A percentile compares a stretch with the other conserved stretches of the same genome.
phyloP scores from a whole-genome alignment of 2,329 filamentous ascomycete genomes.

The Fusarium nisikadoi region DNA sequence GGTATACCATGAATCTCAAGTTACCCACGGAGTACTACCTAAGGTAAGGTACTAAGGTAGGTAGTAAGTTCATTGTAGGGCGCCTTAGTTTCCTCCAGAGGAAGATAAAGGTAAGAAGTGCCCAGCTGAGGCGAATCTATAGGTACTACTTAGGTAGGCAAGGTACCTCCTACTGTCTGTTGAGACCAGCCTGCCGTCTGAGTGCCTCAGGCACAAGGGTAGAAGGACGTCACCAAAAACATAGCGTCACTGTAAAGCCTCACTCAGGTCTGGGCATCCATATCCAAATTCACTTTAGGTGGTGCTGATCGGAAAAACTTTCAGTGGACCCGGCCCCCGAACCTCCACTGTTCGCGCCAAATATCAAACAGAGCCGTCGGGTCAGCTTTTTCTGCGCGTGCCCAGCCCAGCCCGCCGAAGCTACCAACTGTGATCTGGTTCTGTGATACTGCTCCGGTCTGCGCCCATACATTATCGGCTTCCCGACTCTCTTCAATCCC shows the following conservation, averaged over 20 bases:
- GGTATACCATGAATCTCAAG: background rate
- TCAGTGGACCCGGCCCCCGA: slow-evolving; percentile 40
- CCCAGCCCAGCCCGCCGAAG: slow-evolving; percentile 46
- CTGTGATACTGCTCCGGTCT: slow-evolving; percentile 30
- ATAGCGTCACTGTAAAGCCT: slow-evolving; percentile 8
- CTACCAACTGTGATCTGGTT: slow-evolving; percentile 32
- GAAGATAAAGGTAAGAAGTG: background rate
- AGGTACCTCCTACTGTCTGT: background rate
- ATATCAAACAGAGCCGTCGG: slow-evolving; percentile 46
- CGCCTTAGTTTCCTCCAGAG: background rate
- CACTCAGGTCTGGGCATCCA: background rate
- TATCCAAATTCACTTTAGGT: slow-evolving; percentile 11
- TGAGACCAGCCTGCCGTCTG: slow-evolving; percentile 4
- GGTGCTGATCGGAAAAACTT: slow-evolving; percentile 45
- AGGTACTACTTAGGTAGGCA: background rate
- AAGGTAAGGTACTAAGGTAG: background rate
- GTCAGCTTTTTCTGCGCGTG: slow-evolving; percentile 50
- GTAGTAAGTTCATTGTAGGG: background rate
- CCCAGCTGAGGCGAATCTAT: background rate
- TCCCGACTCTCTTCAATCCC: slow-evolving; percentile 39
- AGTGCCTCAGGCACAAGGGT: slow-evolving; percentile 24
- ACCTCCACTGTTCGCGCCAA: slow-evolving; percentile 42
- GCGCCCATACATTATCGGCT: slow-evolving; percentile 50
- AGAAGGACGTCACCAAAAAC: slow-evolving; percentile 8
- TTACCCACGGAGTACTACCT: background rate